phyloP scores from a whole-genome alignment of 2,329 filamentous ascomycete species.

The Colletotrichum ledebouriae region DNA sequence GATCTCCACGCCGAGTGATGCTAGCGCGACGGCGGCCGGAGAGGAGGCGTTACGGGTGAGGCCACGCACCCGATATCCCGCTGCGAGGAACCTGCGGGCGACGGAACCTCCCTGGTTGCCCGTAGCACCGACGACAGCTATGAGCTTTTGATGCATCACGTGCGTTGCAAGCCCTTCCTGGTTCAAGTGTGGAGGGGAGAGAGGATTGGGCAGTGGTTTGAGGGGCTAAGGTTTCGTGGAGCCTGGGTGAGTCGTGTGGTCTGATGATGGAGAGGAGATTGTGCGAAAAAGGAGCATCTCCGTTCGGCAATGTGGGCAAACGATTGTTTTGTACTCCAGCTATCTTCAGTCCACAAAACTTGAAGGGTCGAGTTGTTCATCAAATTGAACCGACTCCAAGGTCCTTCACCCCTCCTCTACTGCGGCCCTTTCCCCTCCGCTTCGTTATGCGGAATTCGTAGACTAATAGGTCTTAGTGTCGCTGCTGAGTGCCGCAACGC shows the following conservation, averaged over 20 bases:
- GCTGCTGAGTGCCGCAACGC: not conserved
- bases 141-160: slow-evolving; percentile 48
- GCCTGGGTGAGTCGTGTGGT: slow-evolving; percentile 9
- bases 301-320: too few species aligned
- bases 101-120: slow-evolving; percentile 67
- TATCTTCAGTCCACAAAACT: too few species aligned
- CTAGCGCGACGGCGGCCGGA: slow-evolving; percentile 56
- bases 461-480: too few species aligned
- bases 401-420: not conserved
- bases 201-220: too few species aligned
- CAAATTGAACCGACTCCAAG: too few species aligned
- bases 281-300: not conserved
- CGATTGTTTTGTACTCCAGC: too few species aligned
- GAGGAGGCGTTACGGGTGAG: slow-evolving; percentile 61
- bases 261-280: not conserved
- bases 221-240: slow-evolving; percentile 2
- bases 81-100: slow-evolving; percentile 59
- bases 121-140: slow-evolving; percentile 62
- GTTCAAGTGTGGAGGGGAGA: slow-evolving; percentile 1
- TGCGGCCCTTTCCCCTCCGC: slow-evolving; percentile 11
- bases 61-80: slow-evolving; percentile 60
- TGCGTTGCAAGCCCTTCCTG: not conserved
- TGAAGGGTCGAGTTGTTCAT: not conserved
- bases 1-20: slow-evolving; percentile 51
- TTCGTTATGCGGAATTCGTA: not conserved